Evolutionary conservation across 1,284 basidiomycete species (phyloP).

Genomic region (Cryptococcus depauperatus): DNA sequence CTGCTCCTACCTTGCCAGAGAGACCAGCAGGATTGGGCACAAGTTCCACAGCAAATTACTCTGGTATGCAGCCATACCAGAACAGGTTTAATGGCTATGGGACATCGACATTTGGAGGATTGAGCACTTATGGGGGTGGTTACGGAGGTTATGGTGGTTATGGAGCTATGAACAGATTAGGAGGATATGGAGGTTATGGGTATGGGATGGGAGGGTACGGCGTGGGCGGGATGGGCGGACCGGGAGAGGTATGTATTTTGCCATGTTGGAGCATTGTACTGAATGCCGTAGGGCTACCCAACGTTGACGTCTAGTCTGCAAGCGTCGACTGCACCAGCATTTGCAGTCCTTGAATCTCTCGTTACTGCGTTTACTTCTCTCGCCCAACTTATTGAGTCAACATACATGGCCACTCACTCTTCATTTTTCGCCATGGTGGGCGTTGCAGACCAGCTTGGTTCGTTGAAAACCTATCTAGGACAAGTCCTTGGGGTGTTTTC

Average conservation of each 20-base stretch:
- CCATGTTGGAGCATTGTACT: background rate
- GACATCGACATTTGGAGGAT: conserved; percentile 12
- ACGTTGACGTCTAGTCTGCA: conserved; percentile 82
- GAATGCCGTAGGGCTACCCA: conserved; percentile 42
- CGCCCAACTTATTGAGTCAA: conserved; percentile 95
- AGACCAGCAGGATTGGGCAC: conserved; percentile 26
- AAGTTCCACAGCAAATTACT: background rate
- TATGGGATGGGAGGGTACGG: conserved; percentile 52
- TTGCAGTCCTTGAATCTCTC: conserved; percentile 85
- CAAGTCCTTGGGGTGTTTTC: conserved; percentile 90
- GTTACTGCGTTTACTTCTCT: conserved; percentile 94
- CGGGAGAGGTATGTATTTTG: conserved; percentile 41
- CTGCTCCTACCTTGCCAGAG: conserved; percentile 35
- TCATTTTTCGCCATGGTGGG: conserved; percentile 99
- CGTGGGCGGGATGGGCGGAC: conserved; percentile 47
- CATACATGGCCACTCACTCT: conserved; percentile 98
- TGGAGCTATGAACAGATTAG: conserved; percentile 8
- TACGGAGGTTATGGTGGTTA: conserved; percentile 6
- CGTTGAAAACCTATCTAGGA: conserved; percentile 82
- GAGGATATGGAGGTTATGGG: conserved; percentile 14
- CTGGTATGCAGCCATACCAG: conserved; percentile 7
- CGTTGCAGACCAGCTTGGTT: conserved; percentile 89
- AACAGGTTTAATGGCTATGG: conserved; percentile 5
- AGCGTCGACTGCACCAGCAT: conserved; percentile 82
- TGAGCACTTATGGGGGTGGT: conserved; percentile 7